Percentiles rank a stretch among this genome's conserved stretches.
Evolutionary conservation across 1,284 basidiomycete species (phyloP).

Genomic region (Leccinum pachyderme): DNA sequence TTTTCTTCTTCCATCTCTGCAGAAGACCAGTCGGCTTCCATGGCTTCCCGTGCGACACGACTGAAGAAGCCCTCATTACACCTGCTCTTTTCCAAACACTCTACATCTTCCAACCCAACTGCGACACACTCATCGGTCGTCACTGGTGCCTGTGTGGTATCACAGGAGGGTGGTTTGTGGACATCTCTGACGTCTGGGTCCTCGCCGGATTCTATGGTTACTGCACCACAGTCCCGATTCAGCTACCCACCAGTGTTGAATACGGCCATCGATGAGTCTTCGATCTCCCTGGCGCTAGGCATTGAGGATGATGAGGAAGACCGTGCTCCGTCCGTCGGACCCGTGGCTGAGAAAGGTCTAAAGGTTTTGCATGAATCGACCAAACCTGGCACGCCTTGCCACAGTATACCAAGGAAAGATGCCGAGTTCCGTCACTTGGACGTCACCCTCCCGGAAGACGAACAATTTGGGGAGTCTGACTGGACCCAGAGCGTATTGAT

Average conservation of each 20-base stretch:
- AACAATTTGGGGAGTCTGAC: conserved; percentile 25
- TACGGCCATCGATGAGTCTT: conserved; percentile 35
- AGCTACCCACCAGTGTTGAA: conserved; percentile 36
- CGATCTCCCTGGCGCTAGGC: conserved; percentile 35
- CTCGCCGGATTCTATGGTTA: conserved; percentile 34
- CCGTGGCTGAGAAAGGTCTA: conserved; percentile 6
- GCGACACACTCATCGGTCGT: conserved; percentile 17
- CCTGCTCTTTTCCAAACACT: conserved; percentile 51
- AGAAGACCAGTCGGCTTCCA: conserved; percentile 25
- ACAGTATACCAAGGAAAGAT: conserved; percentile 7
- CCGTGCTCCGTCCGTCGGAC: conserved; percentile 7
- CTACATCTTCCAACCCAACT: conserved; percentile 37
- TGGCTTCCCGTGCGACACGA: conserved; percentile 36
- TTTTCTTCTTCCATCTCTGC: conserved; percentile 32
- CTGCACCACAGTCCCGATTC: conserved; percentile 35
- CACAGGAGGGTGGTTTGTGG: conserved; percentile 14
- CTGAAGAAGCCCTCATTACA: conserved; percentile 56
- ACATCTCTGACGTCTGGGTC: conserved; percentile 30
- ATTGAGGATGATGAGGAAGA: conserved; percentile 27
- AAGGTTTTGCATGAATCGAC: conserved; percentile 7
- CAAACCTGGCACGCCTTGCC: conserved; percentile 1
- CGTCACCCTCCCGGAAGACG: conserved; percentile 26
- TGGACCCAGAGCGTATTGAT: conserved; percentile 36
- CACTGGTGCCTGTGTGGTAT: neutral
- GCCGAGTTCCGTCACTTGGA: conserved; percentile 25